Conservation (phyloP, 768 basidiomycete species). For the Tricholoma flavovirens region DNA sequence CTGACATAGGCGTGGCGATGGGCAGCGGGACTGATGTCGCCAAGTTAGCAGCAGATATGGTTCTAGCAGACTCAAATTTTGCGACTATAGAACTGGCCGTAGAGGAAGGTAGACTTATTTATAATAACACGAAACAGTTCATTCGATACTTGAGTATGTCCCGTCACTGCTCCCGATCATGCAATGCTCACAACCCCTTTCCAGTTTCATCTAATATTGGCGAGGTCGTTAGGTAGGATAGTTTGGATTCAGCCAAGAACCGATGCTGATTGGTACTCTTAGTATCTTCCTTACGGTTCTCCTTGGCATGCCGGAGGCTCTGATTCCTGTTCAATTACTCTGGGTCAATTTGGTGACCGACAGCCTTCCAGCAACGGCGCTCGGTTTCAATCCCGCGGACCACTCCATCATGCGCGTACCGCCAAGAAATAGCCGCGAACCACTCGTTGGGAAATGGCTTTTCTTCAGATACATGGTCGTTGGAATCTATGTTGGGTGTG, state of each 20-base stretch:
- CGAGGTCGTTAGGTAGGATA: conserved; percentile 72
- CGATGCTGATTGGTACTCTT: conserved; percentile 16
- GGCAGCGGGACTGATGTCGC: conserved; percentile 98
- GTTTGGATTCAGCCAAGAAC: background rate
- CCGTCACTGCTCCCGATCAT: conserved; percentile 4
- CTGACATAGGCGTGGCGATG: conserved; percentile 98
- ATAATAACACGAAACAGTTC: conserved; percentile 99
- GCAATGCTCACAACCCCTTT: conserved; percentile 3
- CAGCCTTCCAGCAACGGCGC: conserved; percentile 91
- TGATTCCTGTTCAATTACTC: conserved; percentile 95
- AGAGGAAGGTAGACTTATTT: conserved; percentile 95
- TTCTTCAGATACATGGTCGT: conserved; percentile 96
- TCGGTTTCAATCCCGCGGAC: conserved; percentile 97
- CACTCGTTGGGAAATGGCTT: conserved; percentile 87
- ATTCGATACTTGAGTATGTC: conserved; percentile 93
- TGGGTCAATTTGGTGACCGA: conserved; percentile 99
- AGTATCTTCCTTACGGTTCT: conserved; percentile 96
- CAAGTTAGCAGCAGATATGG: conserved; percentile 97
- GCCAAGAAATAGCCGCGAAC: conserved; percentile 85
- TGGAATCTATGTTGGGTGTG: conserved; percentile 89
- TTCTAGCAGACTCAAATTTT: conserved; percentile 95
- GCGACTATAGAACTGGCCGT: conserved; percentile 95
- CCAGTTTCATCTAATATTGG: conserved; percentile 94
- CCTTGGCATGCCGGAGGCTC: conserved; percentile 98
- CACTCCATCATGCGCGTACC: conserved; percentile 96